phyloP scores from a whole-genome alignment of 805 yeast species.

The Kregervanrija fluxuum region DNA sequence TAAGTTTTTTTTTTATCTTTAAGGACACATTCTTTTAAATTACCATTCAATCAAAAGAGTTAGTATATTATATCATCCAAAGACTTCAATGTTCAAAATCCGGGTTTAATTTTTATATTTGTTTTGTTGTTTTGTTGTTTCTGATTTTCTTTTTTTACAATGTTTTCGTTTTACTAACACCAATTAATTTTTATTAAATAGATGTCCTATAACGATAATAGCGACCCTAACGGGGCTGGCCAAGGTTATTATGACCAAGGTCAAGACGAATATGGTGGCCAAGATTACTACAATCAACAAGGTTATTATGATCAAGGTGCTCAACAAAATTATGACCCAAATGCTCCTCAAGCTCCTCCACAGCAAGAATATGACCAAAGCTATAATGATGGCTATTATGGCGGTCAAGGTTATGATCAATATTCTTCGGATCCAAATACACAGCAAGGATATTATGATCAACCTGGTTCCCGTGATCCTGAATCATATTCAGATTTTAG shows the following conservation, averaged over 20 bases:
- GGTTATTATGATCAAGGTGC: slow-evolving; percentile 38
- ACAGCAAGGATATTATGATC: slow-evolving; percentile 47
- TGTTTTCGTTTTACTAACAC: slow-evolving; percentile 7
- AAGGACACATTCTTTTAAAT: too few species aligned
- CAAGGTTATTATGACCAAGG: slow-evolving; percentile 21
- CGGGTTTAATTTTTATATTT: too few species aligned
- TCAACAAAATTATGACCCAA: slow-evolving; percentile 14
- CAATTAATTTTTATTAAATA: slow-evolving; percentile 10
- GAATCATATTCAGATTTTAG: slow-evolving; percentile 57
- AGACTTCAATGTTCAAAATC: too few species aligned
- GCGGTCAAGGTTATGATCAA: slow-evolving; percentile 19
- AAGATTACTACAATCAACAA: slow-evolving; percentile 29
- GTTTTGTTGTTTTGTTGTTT: neutral
- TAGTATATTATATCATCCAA: too few species aligned
- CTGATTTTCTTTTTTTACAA: neutral
- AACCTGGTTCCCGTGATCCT: slow-evolving; percentile 41
- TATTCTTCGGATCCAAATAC: slow-evolving; percentile 29
- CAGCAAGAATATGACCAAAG: slow-evolving; percentile 11
- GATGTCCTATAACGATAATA: slow-evolving; percentile 60
- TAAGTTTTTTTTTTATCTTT: too few species aligned
- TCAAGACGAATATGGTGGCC: slow-evolving; percentile 17
- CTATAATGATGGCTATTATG: slow-evolving; percentile 9
- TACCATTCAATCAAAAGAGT: too few species aligned
- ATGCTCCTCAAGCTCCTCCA: slow-evolving; percentile 14
- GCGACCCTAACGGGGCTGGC: slow-evolving; percentile 32